phyloP scores from a whole-genome alignment of 495 filamentous ascomycete genomes.

The Penicillium antarcticum region DNA sequence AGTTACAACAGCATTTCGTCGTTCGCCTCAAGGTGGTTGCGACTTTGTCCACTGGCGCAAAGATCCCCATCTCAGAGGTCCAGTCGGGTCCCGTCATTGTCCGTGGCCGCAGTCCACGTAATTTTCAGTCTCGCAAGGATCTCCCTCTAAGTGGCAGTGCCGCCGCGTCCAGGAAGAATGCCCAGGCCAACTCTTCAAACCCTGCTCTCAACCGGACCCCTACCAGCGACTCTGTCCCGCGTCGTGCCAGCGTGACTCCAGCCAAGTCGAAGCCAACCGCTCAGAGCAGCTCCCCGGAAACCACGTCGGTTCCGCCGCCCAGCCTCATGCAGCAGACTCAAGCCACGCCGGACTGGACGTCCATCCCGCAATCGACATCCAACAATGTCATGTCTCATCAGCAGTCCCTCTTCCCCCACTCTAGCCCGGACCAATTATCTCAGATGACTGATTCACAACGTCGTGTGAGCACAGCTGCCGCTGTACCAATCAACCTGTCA shows the following conservation, averaged over 20 bases:
- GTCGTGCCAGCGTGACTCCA: conserved; percentile 46
- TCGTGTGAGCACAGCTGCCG: conserved; percentile 19
- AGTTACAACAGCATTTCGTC: conserved; percentile 80
- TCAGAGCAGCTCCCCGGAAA: conserved; percentile 42
- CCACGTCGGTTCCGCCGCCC: conserved; percentile 33
- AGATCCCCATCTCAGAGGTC: conserved; percentile 66
- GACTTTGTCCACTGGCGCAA: conserved; percentile 65
- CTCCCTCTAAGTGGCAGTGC: conserved; percentile 70
- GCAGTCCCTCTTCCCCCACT: conserved; percentile 49
- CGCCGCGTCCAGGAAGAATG: conserved; percentile 59
- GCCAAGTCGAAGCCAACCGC: conserved; percentile 45
- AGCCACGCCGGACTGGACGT: conserved; percentile 38
- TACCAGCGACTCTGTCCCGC: conserved; percentile 41
- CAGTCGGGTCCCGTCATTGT: conserved; percentile 75
- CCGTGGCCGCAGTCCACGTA: conserved; percentile 72
- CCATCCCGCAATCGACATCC: conserved; percentile 29
- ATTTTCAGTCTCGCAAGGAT: conserved; percentile 76
- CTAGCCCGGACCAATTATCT: conserved; percentile 49
- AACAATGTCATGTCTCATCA: conserved; percentile 29
- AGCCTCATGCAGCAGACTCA: conserved; percentile 32
- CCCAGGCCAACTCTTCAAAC: conserved; percentile 31
- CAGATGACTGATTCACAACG: conserved; percentile 34
- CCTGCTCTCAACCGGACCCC: conserved; percentile 44
- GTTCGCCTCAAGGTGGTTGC: conserved; percentile 70
- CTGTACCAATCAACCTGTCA: conserved; percentile 68